phyloP scores from a whole-genome alignment of 495 filamentous ascomycete species.

The Neurospora africana region DNA sequence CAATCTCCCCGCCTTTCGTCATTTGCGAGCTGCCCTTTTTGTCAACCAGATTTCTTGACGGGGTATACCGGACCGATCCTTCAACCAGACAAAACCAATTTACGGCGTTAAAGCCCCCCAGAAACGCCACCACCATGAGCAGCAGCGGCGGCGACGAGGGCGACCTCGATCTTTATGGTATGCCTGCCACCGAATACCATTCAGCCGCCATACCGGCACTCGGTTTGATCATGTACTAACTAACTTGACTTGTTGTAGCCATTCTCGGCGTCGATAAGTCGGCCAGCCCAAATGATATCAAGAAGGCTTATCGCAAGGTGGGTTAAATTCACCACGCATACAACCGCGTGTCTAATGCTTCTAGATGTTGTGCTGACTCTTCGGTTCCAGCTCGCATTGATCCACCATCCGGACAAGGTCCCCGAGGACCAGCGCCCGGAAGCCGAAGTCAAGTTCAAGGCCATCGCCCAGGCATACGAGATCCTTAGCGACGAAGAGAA shows the following conservation, averaged over 20 bases:
- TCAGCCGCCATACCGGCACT: background rate
- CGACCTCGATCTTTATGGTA: slow-evolving; percentile 60
- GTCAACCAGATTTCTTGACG: background rate
- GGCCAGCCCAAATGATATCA: slow-evolving; percentile 76
- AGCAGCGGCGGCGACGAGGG: slow-evolving; percentile 29
- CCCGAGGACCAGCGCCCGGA: slow-evolving; percentile 71
- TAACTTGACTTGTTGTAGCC: slow-evolving; percentile 33
- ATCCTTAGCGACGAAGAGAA: slow-evolving; percentile 95
- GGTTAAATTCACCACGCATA: slow-evolving; percentile 7
- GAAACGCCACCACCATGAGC: slow-evolving; percentile 1
- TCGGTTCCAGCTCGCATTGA: slow-evolving; percentile 60
- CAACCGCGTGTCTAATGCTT: background rate
- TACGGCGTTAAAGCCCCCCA: background rate
- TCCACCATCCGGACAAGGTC: slow-evolving; percentile 93
- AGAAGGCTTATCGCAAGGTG: slow-evolving; percentile 96
- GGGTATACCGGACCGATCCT: background rate
- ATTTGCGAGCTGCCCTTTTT: background rate
- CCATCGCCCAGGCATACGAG: slow-evolving; percentile 87
- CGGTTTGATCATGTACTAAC: slow-evolving; percentile 1
- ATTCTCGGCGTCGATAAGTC: slow-evolving; percentile 61
- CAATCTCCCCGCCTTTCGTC: background rate
- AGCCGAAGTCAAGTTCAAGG: slow-evolving; percentile 85
- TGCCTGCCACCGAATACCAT: slow-evolving; percentile 10
- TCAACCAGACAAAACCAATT: background rate
- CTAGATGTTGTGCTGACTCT: slow-evolving; percentile 10